These are phyloP conservation scores for Paecilomyces variotii DNA, from an alignment of 2,329 filamentous ascomycete species.

Conservation along the genomic window DNA sequence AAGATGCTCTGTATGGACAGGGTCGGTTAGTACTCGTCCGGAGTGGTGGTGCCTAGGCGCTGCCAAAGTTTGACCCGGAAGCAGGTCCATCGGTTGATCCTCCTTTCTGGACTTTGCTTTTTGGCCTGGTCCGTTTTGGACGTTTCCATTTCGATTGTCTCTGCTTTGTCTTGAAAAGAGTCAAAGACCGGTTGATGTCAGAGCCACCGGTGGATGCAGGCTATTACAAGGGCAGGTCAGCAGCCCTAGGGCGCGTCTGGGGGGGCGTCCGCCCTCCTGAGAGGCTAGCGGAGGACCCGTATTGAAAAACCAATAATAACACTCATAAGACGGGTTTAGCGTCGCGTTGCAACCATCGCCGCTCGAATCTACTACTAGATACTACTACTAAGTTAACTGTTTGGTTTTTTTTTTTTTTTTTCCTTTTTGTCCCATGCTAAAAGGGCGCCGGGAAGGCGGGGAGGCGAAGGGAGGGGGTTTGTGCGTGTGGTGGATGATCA, in stretches of 20 bases:
- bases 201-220: slow-evolving; percentile 1
- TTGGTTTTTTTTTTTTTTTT: no score
- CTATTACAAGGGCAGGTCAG: not conserved
- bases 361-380: not conserved
- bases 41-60: not conserved
- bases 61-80: slow-evolving; percentile 3
- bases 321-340: not conserved
- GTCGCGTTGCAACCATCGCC: slow-evolving; percentile 1
- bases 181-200: slow-evolving; percentile 4
- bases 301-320: not conserved
- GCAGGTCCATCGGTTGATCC: slow-evolving; percentile 3
- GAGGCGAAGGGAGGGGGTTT: not conserved
- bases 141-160: not conserved
- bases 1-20: not conserved
- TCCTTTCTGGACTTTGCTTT: not conserved
- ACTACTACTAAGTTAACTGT: no score
- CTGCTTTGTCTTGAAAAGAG: slow-evolving; percentile 3
- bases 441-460: not conserved
- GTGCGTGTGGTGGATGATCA: not conserved
- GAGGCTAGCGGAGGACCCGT: not conserved
- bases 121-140: not conserved
- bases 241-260: not conserved
- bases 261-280: not conserved
- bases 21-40: not conserved
- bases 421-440: not conserved